Base-by-base conservation (phyloP, 2,329 filamentous ascomycete species). In the Trichophyton benhamiae region DNA sequence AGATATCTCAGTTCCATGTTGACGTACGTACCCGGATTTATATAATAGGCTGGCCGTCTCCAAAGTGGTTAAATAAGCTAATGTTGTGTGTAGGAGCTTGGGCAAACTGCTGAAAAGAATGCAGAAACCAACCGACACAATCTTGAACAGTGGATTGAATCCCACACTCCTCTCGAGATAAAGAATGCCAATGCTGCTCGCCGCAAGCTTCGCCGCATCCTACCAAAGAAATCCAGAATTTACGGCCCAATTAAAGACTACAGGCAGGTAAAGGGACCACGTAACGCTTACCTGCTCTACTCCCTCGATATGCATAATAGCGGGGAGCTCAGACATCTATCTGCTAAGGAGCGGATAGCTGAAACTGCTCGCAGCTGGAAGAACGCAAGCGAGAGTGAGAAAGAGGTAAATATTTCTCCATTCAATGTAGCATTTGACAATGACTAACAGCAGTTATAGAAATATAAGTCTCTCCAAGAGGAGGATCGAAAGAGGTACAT, bases 161-260 rank as follows among this genome's bases (percentile, higher is more conserved):
- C 71, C 2, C 72, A 84, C 67, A 82, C 81, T 1, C 79, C 82
- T 8, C 74, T 81, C 3, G 70, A 85, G 67, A 86, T 88, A 66
- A 74, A 74, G 53, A 62, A 75, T 2, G 85, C 85, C 61, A 88
- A 88, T 69, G 68, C 65, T 9, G 85, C 85, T 9, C 82, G 85
- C 42, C 62, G 44, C 30, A 65, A 59, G n/a, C 69, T 78, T 7
- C 60, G 61, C 0, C 67, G 63, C 27, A 64, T 72, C 52, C 58
- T 67, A 38, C 27, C 52, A 3, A 33, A 9, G 20, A 65, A 61
- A 9, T 44, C 65, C 2, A 67, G 67, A 52, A 64, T 61, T 48
- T 63, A 65, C 27, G 27, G 44, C 1, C 57, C 58, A 5, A 77
- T 87, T 60, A 63, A 72, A 3, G 85, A 88, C 67, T 77, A 82